phyloP scores from a whole-genome alignment of 352 stramenopile species.

The Phytophthora lateralis region DNA sequence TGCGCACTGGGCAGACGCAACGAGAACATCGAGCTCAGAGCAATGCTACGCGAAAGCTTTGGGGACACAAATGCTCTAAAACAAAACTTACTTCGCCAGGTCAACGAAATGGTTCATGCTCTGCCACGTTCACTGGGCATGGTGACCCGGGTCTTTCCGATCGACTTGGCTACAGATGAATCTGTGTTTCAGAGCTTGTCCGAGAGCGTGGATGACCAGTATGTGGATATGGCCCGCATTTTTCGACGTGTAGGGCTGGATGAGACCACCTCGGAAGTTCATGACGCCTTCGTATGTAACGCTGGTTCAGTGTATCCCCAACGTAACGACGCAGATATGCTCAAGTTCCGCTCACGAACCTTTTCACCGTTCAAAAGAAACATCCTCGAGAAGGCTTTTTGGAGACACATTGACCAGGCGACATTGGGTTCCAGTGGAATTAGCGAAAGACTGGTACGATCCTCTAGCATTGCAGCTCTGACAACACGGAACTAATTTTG shows the following conservation, averaged over 20 bases:
- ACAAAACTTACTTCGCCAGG: conserved; percentile 1
- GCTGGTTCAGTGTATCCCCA: background rate
- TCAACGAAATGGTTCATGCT: conserved; percentile 1
- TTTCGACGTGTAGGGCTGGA: background rate
- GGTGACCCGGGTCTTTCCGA: background rate
- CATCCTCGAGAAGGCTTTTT: background rate
- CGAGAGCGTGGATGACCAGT: background rate
- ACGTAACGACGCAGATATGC: background rate
- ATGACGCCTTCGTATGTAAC: background rate
- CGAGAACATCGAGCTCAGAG: conserved; percentile 3
- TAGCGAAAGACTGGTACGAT: background rate
- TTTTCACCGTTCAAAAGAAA: background rate
- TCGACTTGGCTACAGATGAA: background rate
- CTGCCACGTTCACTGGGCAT: background rate
- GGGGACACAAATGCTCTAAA: background rate
- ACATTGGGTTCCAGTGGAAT: background rate
- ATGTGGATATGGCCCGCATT: background rate
- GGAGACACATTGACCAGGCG: background rate
- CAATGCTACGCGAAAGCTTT: conserved; percentile 1
- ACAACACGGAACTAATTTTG: no score
- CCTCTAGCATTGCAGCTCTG: background rate
- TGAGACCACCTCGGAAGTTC: background rate
- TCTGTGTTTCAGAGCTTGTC: background rate
- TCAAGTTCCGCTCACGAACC: conserved; percentile 4
- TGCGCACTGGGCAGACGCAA: background rate